Evolutionary conservation across 352 stramenopile species (phyloP), one percentile per base, ranked within the genome.

Genomic region (Phytopythium boreale): DNA sequence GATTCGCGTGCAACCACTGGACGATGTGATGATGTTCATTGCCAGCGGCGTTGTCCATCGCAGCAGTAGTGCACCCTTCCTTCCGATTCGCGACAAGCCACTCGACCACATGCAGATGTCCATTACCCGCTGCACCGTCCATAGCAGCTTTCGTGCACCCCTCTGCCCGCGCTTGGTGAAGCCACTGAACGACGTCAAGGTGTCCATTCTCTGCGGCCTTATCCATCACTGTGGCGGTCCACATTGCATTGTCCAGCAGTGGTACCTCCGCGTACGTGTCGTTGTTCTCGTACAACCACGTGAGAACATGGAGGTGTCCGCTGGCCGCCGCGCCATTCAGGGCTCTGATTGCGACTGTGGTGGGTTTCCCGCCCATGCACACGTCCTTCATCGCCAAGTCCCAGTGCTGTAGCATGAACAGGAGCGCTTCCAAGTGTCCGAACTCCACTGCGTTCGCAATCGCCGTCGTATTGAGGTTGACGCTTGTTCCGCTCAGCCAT

Each of bases 221-320:
- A 36, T 68, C 39, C 56, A 68, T 64, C 12, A 47, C 49, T 12
- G 55, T n/a, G 29, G 31, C 26, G 11, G 60, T 65, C 24, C 49
- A 59, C 5, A 39, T n/a, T n/a, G n/a, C n/a, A n/a, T n/a, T n/a
- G n/a, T n/a, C n/a, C n/a, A n/a, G n/a, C n/a, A n/a, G n/a, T n/a
- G n/a, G n/a, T n/a, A n/a, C n/a, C n/a, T n/a, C n/a, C n/a, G n/a
- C n/a, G n/a, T n/a, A n/a, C n/a, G n/a, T n/a, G n/a, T n/a, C n/a
- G n/a, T n/a, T n/a, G n/a, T n/a, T n/a, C n/a, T 36, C 34, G 43
- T 65, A 36, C 7, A 65, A 36, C 60, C 53, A 67, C 53, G 67
- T 44, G 24, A 72, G 41, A 49, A 74, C 70, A n/a, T 71, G 41
- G 19, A 74, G 66, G 41, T 76, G 62, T 0, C 72, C 72, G 31